A percentile compares a stretch with the other conserved stretches of the same genome.
These are phyloP conservation scores for Setomelanomma holmii DNA, from an alignment of 2,329 filamentous ascomycete genomes.

Conservation along the genomic window DNA sequence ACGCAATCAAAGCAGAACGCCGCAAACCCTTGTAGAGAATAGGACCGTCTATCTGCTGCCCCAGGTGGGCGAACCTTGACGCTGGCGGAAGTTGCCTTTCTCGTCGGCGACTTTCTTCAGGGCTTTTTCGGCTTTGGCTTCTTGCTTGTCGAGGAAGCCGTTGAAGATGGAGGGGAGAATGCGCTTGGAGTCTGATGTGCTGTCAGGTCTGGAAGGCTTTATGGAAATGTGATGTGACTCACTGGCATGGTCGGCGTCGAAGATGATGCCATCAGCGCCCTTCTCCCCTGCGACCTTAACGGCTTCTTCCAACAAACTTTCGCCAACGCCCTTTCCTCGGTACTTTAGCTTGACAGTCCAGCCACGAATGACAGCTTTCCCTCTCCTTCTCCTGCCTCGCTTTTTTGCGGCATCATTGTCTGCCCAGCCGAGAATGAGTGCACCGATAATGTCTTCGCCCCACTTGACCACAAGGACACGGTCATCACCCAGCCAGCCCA, in stretches of 20 bases:
- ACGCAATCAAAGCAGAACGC: slow-evolving; percentile 14
- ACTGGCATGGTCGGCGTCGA: slow-evolving; percentile 81
- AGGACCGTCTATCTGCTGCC: slow-evolving; percentile 39
- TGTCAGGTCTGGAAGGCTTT: slow-evolving; percentile 19
- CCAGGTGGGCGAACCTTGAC: slow-evolving; percentile 46
- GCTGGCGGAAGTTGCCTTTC: slow-evolving; percentile 49
- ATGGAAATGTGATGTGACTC: slow-evolving; percentile 45
- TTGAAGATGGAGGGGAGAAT: slow-evolving; percentile 46
- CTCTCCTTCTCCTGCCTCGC: slow-evolving; percentile 60
- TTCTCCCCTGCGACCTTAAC: slow-evolving; percentile 71
- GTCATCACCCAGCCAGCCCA: slow-evolving; percentile 66
- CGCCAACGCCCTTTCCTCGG: slow-evolving; percentile 74
- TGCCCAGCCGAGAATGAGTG: slow-evolving; percentile 72
- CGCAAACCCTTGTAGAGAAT: slow-evolving; percentile 2
- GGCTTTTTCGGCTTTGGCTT: slow-evolving; percentile 43
- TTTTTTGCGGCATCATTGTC: slow-evolving; percentile 53
- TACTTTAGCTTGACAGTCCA: slow-evolving; percentile 80
- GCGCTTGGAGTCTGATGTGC: slow-evolving; percentile 38
- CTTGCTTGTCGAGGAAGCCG: slow-evolving; percentile 43
- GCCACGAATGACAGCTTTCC: slow-evolving; percentile 75
- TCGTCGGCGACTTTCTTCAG: slow-evolving; percentile 48
- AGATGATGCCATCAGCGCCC: slow-evolving; percentile 74
- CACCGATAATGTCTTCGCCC: slow-evolving; percentile 73
- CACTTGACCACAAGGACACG: slow-evolving; percentile 68
- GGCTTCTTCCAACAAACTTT: slow-evolving; percentile 74